phyloP scores from a whole-genome alignment of 164 flowering plant genomes.

The Chloranthus sessilifolius region DNA sequence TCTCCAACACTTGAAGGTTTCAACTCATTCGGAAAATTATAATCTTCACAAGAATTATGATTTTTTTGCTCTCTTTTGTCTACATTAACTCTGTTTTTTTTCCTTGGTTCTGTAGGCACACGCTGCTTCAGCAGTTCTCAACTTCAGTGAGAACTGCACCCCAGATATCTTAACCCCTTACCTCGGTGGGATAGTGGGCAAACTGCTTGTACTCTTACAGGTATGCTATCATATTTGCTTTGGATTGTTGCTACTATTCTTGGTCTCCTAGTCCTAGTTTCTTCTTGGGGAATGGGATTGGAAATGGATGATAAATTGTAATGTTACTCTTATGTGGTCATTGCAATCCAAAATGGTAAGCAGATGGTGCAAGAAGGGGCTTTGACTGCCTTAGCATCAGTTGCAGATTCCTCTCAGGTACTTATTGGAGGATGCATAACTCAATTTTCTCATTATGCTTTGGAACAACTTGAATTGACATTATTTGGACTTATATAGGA shows the following conservation, averaged over 20 bases:
- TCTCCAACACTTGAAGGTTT: no score
- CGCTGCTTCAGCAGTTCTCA: conserved; percentile 98
- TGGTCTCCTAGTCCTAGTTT: no score
- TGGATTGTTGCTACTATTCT: not conserved
- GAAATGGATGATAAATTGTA: not conserved
- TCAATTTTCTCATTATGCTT: not conserved
- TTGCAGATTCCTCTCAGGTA: conserved; percentile 99
- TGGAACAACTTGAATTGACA: not conserved
- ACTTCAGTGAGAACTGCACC: conserved; percentile 98
- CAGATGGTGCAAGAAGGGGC: conserved; percentile 99
- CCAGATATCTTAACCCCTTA: conserved; percentile 92
- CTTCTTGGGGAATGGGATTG: not conserved
- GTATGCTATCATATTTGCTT: conserved; percentile 38
- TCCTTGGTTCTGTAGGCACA: conserved; percentile 87
- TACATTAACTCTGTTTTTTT: no score
- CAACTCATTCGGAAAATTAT: no score
- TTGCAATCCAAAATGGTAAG: conserved; percentile 87
- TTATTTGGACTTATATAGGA: conserved; percentile 36
- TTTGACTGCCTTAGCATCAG: conserved; percentile 96
- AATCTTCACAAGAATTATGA: no score
- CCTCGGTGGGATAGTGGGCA: conserved; percentile 87
- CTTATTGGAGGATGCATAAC: not conserved
- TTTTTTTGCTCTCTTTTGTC: no score
- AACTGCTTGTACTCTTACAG: conserved; percentile 92
- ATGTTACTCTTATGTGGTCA: not conserved